A percentile compares a stretch with the other conserved stretches of the same genome.
phyloP scores from a whole-genome alignment of 2,329 filamentous ascomycete genomes.

The Fusarium luffae region DNA sequence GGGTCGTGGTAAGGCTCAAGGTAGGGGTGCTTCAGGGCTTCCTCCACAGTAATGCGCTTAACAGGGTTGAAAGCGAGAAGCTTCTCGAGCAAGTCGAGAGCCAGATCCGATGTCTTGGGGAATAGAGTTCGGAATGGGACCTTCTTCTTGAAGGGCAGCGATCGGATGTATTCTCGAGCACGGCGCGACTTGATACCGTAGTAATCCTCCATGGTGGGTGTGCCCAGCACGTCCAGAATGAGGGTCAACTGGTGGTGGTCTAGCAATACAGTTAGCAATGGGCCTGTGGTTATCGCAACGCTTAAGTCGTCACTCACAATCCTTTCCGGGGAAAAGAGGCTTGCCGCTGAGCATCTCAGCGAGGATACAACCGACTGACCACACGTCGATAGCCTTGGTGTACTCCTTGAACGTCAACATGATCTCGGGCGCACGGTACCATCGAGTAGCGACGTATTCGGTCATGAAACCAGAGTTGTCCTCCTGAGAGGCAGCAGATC shows the following conservation, averaged over 20 bases:
- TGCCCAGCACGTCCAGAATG: constrained; percentile 96
- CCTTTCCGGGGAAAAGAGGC: constrained; percentile 97
- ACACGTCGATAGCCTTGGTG: constrained; percentile 99
- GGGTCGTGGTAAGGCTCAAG: constrained; percentile 99
- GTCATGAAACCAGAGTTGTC: constrained; percentile 99
- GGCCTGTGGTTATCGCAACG: not conserved
- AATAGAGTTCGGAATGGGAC: constrained; percentile 97
- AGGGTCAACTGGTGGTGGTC: constrained; percentile 98
- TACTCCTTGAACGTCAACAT: constrained; percentile 99
- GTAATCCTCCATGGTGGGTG: constrained; percentile 99
- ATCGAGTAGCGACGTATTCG: constrained; percentile 98
- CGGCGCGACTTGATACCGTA: constrained; percentile 99
- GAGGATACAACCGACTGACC: constrained; percentile 97
- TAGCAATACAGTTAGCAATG: constrained; percentile 52
- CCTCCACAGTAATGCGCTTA: constrained; percentile 98
- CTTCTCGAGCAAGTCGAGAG: constrained; percentile 93
- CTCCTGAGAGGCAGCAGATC: constrained; percentile 95
- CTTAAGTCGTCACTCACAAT: constrained; percentile 73
- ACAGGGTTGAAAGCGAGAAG: constrained; percentile 97
- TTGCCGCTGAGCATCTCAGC: constrained; percentile 99
- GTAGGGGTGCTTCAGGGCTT: constrained; percentile 96
- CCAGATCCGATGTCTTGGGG: constrained; percentile 98
- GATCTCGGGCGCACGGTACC: constrained; percentile 99
- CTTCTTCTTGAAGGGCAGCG: constrained; percentile 99
- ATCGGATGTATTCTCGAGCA: constrained; percentile 97